These are phyloP conservation scores for Fusarium decemcellulare DNA, from an alignment of 2,329 filamentous ascomycete species.

Conservation along the genomic window DNA sequence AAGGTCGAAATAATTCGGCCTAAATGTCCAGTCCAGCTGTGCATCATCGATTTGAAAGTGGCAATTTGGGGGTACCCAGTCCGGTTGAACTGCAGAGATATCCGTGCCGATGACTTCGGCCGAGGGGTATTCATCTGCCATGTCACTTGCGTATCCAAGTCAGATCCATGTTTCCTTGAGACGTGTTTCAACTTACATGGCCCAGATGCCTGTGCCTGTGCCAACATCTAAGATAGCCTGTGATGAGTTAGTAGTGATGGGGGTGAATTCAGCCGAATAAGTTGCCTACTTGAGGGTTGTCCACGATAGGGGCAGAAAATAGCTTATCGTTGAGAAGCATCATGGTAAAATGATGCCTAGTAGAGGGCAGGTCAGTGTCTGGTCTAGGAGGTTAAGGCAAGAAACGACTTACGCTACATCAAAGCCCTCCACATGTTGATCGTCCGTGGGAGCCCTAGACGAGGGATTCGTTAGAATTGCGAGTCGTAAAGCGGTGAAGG, in stretches of 20 bases:
- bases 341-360: not conserved
- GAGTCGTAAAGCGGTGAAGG: too few relatives aligned
- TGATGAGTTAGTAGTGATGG: not conserved
- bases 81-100: not conserved
- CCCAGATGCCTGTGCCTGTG: not conserved
- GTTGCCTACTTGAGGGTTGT: not conserved
- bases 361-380: not conserved
- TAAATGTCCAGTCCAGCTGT: not conserved
- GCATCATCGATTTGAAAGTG: not conserved
- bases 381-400: not conserved
- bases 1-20: not conserved
- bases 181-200: not conserved
- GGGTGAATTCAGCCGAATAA: too few relatives aligned
- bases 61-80: not conserved
- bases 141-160: not conserved
- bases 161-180: not conserved
- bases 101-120: slow-evolving; percentile 5
- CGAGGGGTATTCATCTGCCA: not conserved
- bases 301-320: not conserved
- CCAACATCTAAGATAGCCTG: not conserved
- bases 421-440: not conserved
- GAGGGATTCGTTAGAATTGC: too few relatives aligned
- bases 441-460: not conserved
- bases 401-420: not conserved
- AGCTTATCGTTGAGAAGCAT: slow-evolving; percentile 1